phyloP scores from a whole-genome alignment of 2,329 filamentous ascomycete genomes.

The Thielaviopsis musarum region DNA sequence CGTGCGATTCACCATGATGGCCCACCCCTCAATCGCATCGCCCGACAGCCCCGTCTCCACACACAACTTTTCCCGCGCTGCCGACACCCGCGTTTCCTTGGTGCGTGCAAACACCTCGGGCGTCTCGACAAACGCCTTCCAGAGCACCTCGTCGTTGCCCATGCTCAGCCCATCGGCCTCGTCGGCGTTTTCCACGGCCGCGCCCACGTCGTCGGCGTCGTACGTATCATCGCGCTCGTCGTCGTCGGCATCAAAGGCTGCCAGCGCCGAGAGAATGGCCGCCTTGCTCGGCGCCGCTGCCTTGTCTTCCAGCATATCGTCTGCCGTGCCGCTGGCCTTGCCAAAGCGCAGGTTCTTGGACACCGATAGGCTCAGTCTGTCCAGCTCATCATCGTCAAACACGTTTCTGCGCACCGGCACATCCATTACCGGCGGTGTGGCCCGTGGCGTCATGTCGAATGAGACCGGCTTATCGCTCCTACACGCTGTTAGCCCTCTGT shows the following conservation, averaged over 20 bases:
- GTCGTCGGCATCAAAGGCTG: constrained; percentile 81
- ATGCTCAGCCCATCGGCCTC: constrained; percentile 31
- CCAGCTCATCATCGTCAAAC: constrained; percentile 68
- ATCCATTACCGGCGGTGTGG: constrained; percentile 34
- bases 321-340: constrained; percentile 53
- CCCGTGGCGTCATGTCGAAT: constrained; percentile 34
- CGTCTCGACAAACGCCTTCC: constrained; percentile 49
- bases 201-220: constrained; percentile 79
- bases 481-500: neutral
- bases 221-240: constrained; percentile 97
- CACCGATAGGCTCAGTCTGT: constrained; percentile 48
- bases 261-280: constrained; percentile 73
- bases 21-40: constrained; percentile 90
- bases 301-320: constrained; percentile 51
- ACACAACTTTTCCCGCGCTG: constrained; percentile 45
- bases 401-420: constrained; percentile 50
- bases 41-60: constrained; percentile 78
- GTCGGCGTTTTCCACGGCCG: constrained; percentile 57
- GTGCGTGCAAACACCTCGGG: constrained; percentile 56
- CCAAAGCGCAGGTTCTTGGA: constrained; percentile 58
- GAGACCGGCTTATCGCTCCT: too few species aligned
- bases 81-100: constrained; percentile 39
- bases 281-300: constrained; percentile 57
- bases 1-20: constrained; percentile 64
- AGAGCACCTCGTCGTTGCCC: constrained; percentile 54